phyloP scores from a whole-genome alignment of 345 rosid species.

The Citrus australasica region DNA sequence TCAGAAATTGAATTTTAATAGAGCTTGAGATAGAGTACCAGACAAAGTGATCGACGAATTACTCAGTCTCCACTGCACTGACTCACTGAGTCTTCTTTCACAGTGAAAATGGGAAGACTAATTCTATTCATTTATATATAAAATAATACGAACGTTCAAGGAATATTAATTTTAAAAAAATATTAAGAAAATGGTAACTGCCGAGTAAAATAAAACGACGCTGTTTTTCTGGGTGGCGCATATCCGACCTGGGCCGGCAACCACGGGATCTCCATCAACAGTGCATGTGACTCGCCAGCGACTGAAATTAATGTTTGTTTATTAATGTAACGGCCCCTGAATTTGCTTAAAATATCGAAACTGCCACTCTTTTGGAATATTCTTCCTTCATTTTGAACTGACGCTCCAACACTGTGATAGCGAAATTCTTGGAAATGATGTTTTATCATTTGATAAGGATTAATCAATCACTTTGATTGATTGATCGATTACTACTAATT shows the following conservation, averaged over 20 bases:
- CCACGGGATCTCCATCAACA: slow-evolving; percentile 24
- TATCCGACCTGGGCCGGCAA: slow-evolving; percentile 47
- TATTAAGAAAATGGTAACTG: neutral
- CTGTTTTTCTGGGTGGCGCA: slow-evolving; percentile 15
- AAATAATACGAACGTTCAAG: no score
- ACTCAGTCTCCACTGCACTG: neutral
- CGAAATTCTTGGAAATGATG: slow-evolving; percentile 30
- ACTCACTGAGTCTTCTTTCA: neutral
- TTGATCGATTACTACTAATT: neutral
- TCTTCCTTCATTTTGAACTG: slow-evolving; percentile 24
- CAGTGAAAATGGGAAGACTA: neutral
- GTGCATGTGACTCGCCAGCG: slow-evolving; percentile 24
- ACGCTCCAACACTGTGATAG: slow-evolving; percentile 38
- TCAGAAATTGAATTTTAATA: neutral
- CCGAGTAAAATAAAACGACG: slow-evolving; percentile 31
- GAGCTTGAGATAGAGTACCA: neutral
- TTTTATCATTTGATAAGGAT: slow-evolving; percentile 17
- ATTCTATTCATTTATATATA: neutral
- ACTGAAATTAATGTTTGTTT: slow-evolving; percentile 11
- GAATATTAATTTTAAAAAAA: neutral
- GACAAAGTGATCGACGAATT: slow-evolving; percentile 7
- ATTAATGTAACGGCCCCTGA: neutral
- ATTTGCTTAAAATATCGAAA: slow-evolving; percentile 14
- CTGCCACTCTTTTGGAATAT: slow-evolving; percentile 10
- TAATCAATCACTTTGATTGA: neutral